Base-by-base conservation (phyloP, 1,284 basidiomycete species). In the Moesziomyces sp. region DNA sequence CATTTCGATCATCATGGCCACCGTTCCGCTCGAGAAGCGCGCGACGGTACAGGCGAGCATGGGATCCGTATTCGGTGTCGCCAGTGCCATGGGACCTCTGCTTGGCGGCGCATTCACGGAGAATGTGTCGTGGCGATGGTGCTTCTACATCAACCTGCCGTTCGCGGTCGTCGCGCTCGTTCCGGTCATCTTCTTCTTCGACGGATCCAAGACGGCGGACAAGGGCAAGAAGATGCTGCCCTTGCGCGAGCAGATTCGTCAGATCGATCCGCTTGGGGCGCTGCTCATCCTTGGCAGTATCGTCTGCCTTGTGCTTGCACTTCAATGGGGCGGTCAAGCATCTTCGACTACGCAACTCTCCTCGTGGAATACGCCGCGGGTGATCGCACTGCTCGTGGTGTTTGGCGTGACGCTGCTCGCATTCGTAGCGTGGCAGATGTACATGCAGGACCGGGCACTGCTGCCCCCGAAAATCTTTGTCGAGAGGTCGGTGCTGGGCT, bases 1-100 rank as follows among this genome's bases (percentile, higher is more conserved):
- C 42, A 80, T 88, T 30, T 83, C 84, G 23, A 83, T 87, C 74
- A 86, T 87, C 55, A 83, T 85, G 28, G 82, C 84, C 55, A 81
- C 86, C 49, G 82, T 85, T 6, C 78, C 82, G 0, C 83, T 65
- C 26, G 83, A 86, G 50, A 82, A 87, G 52, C 78, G 86, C 45
- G 84, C 86, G 0, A 83, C 78, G 13, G 83, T 86, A 61, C 84
- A 87, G 72, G 85, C 84, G 6, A 18, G 54, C 14, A 61, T 78
- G 28, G 74, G 76, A 23, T 66, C 68, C 0, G 73, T 80, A 52
- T 44, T 70, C 42, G 84, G 76, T 21, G 26, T 84, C n/a, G 68
- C 77, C 26, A 73, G 63, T 11, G 79, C 83, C 30, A 50, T 83
- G 28, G 84, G 84, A 45, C 79, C 79, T 4, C 42, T 82, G 8